Base-by-base conservation (phyloP, 2,329 filamentous ascomycete genomes). In the Amauroascus niger region DNA sequence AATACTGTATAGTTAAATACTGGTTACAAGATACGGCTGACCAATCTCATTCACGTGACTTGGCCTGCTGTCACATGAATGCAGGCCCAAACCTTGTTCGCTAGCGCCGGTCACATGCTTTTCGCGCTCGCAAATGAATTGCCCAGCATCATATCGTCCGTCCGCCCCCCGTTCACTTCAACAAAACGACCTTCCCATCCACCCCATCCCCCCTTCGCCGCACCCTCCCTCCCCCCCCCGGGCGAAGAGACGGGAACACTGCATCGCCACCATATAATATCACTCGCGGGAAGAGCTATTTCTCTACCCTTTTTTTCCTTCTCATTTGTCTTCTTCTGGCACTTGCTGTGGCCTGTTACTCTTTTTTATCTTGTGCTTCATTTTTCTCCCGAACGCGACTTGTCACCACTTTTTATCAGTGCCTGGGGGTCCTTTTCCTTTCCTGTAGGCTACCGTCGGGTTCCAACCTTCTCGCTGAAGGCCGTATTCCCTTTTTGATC, bases 51-150 rank as follows among this genome's bases (percentile, higher is more conserved):
- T 11, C 47, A 49, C 47, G 47, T 49, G 47, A 51, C 33, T n/a
- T 11, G 18, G 41, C 14, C 37, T 5, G 22, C 49, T 44, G 49
- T 45, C 39, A 52, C 49, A 45, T 45, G 49, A 8, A 52, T n/a
- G 40, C n/a, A 16, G 49, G n/a, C n/a, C 49, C 33, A 52, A 18
- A 16, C 18, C 6, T 9, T n/a, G n/a, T 3, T 24, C 40, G 1
- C n/a, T 52, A 52, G 49, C 49, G 49, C 40, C 28, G 49, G 49
- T 52, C 49, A 52, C 49, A 52, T 52, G 49, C 40, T 44, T 35
- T 45, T n/a, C n/a, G 24, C n/a, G 20, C 16, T n/a, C n/a, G n/a
- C n/a, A n/a, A n/a, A n/a, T n/a, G 37, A 35, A 16, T 11, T n/a
- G n/a, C 14, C 1, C 45, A 32, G 26, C 45, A 18, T 30, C 28